Conservation (phyloP, 371 early-diverging fungal genomes). For the Massospora cicadina region DNA sequence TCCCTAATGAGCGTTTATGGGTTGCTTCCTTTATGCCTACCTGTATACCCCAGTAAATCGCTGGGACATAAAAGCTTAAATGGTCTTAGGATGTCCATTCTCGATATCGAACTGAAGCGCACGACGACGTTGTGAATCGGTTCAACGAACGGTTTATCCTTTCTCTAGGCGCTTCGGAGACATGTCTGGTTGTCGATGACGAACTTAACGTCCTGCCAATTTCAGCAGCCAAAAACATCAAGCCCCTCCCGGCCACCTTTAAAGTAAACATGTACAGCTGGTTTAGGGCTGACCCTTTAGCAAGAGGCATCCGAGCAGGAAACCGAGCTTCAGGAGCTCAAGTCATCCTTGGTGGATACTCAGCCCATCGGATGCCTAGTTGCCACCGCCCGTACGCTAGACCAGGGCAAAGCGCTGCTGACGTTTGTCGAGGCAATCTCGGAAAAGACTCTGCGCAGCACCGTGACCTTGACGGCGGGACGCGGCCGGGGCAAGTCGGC, state of each 20-base stretch:
- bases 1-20: too few species aligned
- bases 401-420: slow-evolving; percentile 89
- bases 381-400: slow-evolving; percentile 59
- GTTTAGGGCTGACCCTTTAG: slow-evolving; percentile 20
- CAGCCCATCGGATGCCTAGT: slow-evolving; percentile 76
- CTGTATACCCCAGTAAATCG: too few species aligned
- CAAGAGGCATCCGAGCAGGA: slow-evolving; percentile 37
- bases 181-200: slow-evolving; percentile 89
- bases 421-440: slow-evolving; percentile 89
- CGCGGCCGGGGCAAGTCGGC: slow-evolving; percentile 99
- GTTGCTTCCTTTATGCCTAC: too few species aligned
- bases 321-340: slow-evolving; percentile 58
- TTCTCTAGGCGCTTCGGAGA: slow-evolving; percentile 77
- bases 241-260: slow-evolving; percentile 41
- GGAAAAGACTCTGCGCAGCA: slow-evolving; percentile 79
- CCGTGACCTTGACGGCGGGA: slow-evolving; percentile 88
- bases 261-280: slow-evolving; percentile 10
- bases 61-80: too few species aligned
- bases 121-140: slow-evolving; percentile 83
- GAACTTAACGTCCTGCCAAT: slow-evolving; percentile 92
- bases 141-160: slow-evolving; percentile 97
- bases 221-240: slow-evolving; percentile 75
- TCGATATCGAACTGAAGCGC: slow-evolving; percentile 83
- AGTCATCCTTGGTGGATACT: slow-evolving; percentile 67
- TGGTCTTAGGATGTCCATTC: slow-evolving; percentile 80